A percentile compares a stretch with the other conserved stretches of the same genome.
Evolutionary conservation across 1,284 basidiomycete species (phyloP).

Genomic region (Melampsora americana): DNA sequence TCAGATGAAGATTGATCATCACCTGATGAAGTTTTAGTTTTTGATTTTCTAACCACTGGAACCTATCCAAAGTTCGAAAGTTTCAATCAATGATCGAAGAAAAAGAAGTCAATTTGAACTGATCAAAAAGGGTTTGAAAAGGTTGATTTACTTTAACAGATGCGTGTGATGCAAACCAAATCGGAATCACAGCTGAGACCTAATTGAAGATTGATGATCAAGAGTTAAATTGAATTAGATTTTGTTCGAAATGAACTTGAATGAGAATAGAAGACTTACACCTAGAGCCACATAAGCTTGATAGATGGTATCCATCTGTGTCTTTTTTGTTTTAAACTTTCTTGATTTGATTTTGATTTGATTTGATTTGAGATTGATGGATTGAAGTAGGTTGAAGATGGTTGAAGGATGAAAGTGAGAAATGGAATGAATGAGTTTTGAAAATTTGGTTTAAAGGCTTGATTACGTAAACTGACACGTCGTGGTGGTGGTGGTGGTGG

Average conservation of each 20-base stretch:
- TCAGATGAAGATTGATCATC: conserved; percentile 33
- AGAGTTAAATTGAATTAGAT: neutral
- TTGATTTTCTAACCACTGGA: conserved; percentile 38
- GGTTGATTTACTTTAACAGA: conserved; percentile 44
- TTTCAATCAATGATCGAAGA: neutral
- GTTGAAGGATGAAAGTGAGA: no score
- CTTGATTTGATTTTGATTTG: no score
- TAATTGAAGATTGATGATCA: conserved; percentile 37
- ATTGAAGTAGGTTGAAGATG: no score
- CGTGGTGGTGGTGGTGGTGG: no score
- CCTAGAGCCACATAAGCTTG: conserved; percentile 43
- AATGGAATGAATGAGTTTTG: no score
- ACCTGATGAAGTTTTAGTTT: conserved; percentile 26
- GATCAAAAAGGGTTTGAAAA: neutral
- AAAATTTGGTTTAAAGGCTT: no score
- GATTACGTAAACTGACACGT: no score
- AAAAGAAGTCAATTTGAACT: neutral
- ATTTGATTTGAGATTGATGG: no score
- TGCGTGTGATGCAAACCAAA: conserved; percentile 47
- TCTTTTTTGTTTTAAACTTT: no score
- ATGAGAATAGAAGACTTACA: conserved; percentile 17
- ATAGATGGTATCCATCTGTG: conserved; percentile 36
- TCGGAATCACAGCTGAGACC: conserved; percentile 48
- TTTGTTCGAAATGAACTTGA: neutral
- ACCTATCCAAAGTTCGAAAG: conserved; percentile 11